Base-by-base conservation (phyloP, 345 rosid genomes). In the Syzygium oleosum region DNA sequence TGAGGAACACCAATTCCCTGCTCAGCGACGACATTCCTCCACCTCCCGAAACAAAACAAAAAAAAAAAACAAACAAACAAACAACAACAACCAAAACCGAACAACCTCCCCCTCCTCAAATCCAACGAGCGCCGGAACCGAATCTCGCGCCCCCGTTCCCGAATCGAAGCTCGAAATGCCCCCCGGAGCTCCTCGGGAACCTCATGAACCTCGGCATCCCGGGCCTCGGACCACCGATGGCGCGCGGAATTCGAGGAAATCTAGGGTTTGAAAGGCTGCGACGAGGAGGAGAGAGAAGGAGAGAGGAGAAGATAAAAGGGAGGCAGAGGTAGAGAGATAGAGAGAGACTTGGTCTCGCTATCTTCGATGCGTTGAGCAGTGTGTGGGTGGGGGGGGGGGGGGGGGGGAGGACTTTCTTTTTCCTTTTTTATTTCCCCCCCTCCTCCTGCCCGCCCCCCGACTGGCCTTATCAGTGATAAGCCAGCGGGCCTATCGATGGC, bases 1-100 rank as follows among this genome's bases (percentile, higher is more conserved):
- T 93, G 87, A 96, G 97, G 89, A 95, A 95, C 91, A 97, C 99
- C 92, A 96, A 88, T 91, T 97, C 99, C 87, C 98, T 93, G 92
- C 97, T 96, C 90, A 96, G 90, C 80, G 98, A 93, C 80, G 98
- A 91, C 99, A 96, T 96, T 84, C 85, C 43, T 25, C 17, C 68
- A 13, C 85, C 63, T 54, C 88, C 31, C 46, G 51, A 85, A 79
- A 31, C 46, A 85, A 68, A 16, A 7, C 3, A 14, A 65, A 29
- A 29, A 17, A 29, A 65, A 29, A 29, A 6, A 1, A 49, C 85
- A 11, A n/a, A n/a, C n/a, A n/a, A n/a, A n/a, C n/a, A n/a, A n/a
- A 79, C 52, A 51, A 46, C 63, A 53, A 29, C 84, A 49, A 86
- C 84, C 88, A 12, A 46, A 38, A 86, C 46, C 46, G 6, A 43